Evolutionary conservation across 805 yeast genomes (phyloP).

Genomic region (Clavispora santaluciae): DNA sequence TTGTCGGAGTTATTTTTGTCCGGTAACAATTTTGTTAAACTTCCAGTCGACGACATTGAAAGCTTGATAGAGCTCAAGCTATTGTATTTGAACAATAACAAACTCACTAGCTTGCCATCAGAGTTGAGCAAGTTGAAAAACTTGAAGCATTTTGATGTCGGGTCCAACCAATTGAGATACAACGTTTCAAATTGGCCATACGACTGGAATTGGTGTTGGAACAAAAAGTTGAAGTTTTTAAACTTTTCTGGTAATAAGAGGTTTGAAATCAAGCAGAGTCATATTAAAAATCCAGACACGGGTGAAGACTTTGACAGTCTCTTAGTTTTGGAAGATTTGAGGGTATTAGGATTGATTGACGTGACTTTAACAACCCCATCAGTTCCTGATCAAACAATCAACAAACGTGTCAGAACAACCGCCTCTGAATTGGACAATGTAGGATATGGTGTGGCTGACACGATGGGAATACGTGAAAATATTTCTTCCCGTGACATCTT

Average conservation of each 20-base stretch:
- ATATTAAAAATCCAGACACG: conserved; percentile 49
- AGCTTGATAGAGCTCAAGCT: conserved; percentile 51
- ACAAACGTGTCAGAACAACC: conserved; percentile 84
- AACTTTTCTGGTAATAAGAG: conserved; percentile 92
- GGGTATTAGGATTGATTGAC: conserved; percentile 85
- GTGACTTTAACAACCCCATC: conserved; percentile 85
- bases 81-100: conserved; percentile 75
- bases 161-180: conserved; percentile 84
- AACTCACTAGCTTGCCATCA: conserved; percentile 80
- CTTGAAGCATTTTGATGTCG: conserved; percentile 76
- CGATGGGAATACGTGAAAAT: conserved; percentile 60
- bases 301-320: conserved; percentile 67
- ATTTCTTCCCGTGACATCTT: conserved; percentile 81
- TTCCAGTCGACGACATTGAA: conserved; percentile 85
- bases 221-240: conserved; percentile 66
- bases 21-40: conserved; percentile 72
- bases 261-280: conserved; percentile 74
- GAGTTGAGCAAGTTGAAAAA: conserved; percentile 68
- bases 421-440: conserved; percentile 71
- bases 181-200: conserved; percentile 92
- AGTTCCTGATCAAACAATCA: conserved; percentile 82
- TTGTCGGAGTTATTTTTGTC: conserved; percentile 69
- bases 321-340: conserved; percentile 57
- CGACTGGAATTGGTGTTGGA: conserved; percentile 97
- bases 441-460: conserved; percentile 90